Base-by-base conservation (phyloP, 306 rosid species). In the Vigna trinervia region DNA sequence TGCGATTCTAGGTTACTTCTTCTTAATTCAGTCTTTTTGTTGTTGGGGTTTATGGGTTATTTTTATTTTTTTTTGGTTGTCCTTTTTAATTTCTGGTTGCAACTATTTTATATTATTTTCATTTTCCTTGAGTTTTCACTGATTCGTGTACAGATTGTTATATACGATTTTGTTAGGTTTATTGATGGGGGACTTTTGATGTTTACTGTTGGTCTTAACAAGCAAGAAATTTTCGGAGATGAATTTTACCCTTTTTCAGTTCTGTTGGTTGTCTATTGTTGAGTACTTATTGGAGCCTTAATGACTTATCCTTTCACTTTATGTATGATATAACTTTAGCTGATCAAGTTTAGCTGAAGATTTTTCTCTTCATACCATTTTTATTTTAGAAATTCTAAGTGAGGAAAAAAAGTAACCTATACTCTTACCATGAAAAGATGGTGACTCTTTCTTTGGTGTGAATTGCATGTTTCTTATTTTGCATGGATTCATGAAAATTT, bases 1-100 rank as follows among this genome's bases (percentile, higher is more conserved):
- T 30, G 8, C 46, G 59, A 38, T 53, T 47, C 20, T 41, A 3
- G 0, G 12, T 6, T 2, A 0, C 41, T 57, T 4, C 0, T 68
- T 51, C 20, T 66, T n/a, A 36, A 58, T 76, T 26, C 13, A 17
- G 58, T 26, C 10, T 41, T 6, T 60, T 60, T 28, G 1, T 75
- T 71, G 26, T 78, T 73, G 78, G 86, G 83, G 83, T 74, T 84
- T 87, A 57, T 73, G 58, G n/a, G 19, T 14, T 9, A 5, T 28
- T 66, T 19, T 34, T 34, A 34, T 5, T 56, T n/a, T 5, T 51
- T 30, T 39, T 52, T 65, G 59, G 51, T 60, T 14, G 30, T 57
- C 10, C 30, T 5, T 22, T 58, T 13, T 53, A 34, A 20, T 58
- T 13, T 62, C 26, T 51, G 64, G 78, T 74, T 78, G 34, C 13